A percentile compares a stretch with the other conserved stretches of the same genome.
These are phyloP conservation scores for Quercus mongolica DNA, from an alignment of 306 rosid species.

Conservation along the genomic window DNA sequence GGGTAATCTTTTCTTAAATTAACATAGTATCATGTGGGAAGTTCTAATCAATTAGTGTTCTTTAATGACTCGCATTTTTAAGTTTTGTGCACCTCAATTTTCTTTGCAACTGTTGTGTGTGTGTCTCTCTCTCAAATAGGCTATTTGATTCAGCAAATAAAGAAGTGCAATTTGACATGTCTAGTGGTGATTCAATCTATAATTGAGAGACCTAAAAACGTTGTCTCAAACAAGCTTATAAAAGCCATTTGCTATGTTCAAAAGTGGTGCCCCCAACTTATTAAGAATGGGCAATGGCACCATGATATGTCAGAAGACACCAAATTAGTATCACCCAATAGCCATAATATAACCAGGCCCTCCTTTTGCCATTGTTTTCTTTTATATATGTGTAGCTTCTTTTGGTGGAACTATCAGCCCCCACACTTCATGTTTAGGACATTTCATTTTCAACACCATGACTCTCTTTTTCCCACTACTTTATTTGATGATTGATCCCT, in stretches of 20 bases:
- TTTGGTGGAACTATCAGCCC: not conserved
- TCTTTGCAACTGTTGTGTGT: no score
- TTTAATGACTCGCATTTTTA: no score
- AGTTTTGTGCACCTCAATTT: not conserved
- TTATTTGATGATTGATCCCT: not conserved
- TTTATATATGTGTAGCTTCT: not conserved
- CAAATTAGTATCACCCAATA: not conserved
- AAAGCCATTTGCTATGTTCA: conserved; percentile 19
- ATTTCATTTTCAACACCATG: conserved; percentile 2
- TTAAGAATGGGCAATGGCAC: conserved; percentile 16
- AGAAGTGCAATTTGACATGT: not conserved
- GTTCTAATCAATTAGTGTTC: no score
- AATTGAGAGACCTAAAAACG: not conserved
- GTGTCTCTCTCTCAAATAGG: not conserved
- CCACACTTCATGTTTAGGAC: conserved; percentile 3
- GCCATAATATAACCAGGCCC: not conserved
- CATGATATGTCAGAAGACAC: conserved; percentile 18
- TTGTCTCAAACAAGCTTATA: conserved; percentile 31
- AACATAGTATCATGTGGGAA: no score
- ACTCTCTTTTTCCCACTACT: not conserved
- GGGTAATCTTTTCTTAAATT: no score
- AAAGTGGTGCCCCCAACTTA: not conserved
- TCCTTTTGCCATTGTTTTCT: not conserved
- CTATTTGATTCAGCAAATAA: not conserved
- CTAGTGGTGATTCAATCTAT: no score